Evolutionary conservation across 345 rosid species (phyloP).

Genomic region (Sisymbrium irio): DNA sequence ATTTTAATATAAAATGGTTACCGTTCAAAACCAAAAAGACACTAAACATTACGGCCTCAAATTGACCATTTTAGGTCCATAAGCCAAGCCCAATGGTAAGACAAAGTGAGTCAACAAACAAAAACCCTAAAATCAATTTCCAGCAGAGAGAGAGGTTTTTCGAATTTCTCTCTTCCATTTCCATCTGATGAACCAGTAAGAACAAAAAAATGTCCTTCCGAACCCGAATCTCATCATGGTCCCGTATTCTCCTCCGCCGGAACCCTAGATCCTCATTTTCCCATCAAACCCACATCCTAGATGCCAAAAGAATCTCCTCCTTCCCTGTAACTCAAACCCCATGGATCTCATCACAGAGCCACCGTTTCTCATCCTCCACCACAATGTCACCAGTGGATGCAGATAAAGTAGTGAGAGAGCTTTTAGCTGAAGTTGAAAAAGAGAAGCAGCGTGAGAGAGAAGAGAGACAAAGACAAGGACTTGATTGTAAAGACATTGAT

Average conservation of each 20-base stretch:
- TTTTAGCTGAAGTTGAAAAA: constrained; percentile 57
- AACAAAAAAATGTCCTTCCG: constrained; percentile 31
- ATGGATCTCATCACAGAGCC: constrained; percentile 33
- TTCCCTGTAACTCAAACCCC: constrained; percentile 29
- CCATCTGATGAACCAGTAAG: constrained; percentile 30
- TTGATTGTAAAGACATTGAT: constrained; percentile 73
- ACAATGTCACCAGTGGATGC: constrained; percentile 17
- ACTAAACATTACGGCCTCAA: not conserved
- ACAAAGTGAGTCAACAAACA: not conserved
- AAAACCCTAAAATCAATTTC: constrained; percentile 25
- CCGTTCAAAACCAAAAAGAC: not conserved
- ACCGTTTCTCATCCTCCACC: constrained; percentile 41
- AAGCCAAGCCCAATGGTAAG: not conserved
- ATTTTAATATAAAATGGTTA: not conserved
- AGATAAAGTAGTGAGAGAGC: constrained; percentile 41
- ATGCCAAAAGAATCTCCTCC: constrained; percentile 25
- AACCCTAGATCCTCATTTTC: constrained; percentile 17
- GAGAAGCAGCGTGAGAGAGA: constrained; percentile 77
- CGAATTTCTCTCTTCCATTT: not conserved
- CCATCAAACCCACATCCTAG: not conserved
- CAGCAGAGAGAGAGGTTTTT: not conserved
- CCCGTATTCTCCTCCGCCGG: constrained; percentile 44
- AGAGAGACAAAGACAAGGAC: constrained; percentile 60
- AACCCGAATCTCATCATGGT: constrained; percentile 40
- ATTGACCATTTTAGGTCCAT: constrained; percentile 6